Percentiles rank a stretch among this genome's conserved stretches.
Conservation (phyloP, 768 basidiomycete species). For the Podaxis sp. region DNA sequence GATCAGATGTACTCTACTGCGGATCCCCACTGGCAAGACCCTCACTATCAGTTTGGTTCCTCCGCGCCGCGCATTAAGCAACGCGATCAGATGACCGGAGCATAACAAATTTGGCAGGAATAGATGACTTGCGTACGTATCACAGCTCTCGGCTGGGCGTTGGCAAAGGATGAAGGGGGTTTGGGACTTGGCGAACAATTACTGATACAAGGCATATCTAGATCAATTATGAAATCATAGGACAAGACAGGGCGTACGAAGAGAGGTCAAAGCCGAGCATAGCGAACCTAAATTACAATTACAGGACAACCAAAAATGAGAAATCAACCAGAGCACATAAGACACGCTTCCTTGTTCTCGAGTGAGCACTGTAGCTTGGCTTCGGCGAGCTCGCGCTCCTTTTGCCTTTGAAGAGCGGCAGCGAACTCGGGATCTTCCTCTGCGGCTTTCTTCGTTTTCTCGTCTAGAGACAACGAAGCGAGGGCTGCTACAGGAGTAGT, state of each 20-base stretch:
- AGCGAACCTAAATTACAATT: slow-evolving; percentile 7
- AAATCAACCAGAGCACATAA: slow-evolving; percentile 86
- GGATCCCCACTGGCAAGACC: no score
- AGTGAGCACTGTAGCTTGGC: slow-evolving; percentile 81
- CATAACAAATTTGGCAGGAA: no score
- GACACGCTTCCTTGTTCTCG: slow-evolving; percentile 92
- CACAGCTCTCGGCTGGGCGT: no score
- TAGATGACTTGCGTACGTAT: no score
- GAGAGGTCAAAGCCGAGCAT: slow-evolving; percentile 1
- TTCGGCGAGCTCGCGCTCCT: slow-evolving; percentile 74
- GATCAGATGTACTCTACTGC: no score
- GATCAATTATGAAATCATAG: background rate
- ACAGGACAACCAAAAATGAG: background rate
- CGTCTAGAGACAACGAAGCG: slow-evolving; percentile 42
- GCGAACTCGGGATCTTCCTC: slow-evolving; percentile 72
- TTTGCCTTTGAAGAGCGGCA: slow-evolving; percentile 69
- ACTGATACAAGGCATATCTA: slow-evolving; percentile 3
- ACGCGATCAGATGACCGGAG: no score
- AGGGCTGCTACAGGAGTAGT: slow-evolving; percentile 29
- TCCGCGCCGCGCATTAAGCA: no score
- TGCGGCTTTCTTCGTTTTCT: slow-evolving; percentile 50
- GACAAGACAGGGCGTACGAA: background rate
- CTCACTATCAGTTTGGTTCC: no score
- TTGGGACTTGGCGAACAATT: background rate
- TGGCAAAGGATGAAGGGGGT: no score